Base-by-base conservation (phyloP, 306 rosid genomes). In the Vigna radiata region DNA sequence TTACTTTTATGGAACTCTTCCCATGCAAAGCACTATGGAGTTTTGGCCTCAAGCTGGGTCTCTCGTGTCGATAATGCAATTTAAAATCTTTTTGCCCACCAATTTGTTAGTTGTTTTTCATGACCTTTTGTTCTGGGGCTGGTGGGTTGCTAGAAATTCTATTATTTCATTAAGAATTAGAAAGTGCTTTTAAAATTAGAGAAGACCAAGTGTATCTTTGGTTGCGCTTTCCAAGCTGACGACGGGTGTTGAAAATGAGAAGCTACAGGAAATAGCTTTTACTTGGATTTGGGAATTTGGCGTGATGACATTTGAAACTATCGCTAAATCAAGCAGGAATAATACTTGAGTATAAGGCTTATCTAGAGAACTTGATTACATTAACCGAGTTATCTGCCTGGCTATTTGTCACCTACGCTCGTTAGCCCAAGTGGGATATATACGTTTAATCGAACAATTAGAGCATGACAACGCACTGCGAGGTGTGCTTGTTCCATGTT, bases 361-460 rank as follows among this genome's bases (percentile, higher is more conserved):
- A 52, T 50, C 18, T 19, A 31, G 78, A 72, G 65, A 58, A 44
- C 21, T 52, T 79, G 36, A 33, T 54, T 75, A 6, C 39, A 29
- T 44, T 3, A 70, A 68, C 68, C 29, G 73, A 54, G 68, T n/a
- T 41, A 33, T 59, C 70, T n/a, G 44, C 54, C 29, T 5, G 23
- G 69, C 55, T 37, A 46, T 37, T 79, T 50, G 55, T 70, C 67
- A 27, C 43, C 55, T 39, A 21, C 31, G 18, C 25, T 71, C 41
- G 56, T 76, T 65, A 23, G 77, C 66, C 60, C 49, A 0, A 56
- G 39, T 81, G 77, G 48, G 49, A 6, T 33, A 48, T 46, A 19
- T 41, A 21, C 18, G 66, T 56, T 27, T 16, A 16, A 29, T 56
- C 10, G 62, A 47, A 70, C 27, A 70, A 6, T 63, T 13, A 49